Percentiles rank a stretch among this genome's conserved stretches.
These are phyloP conservation scores for Hymenoscyphus infarciens DNA, from an alignment of 2,329 filamentous ascomycete genomes.

Conservation along the genomic window DNA sequence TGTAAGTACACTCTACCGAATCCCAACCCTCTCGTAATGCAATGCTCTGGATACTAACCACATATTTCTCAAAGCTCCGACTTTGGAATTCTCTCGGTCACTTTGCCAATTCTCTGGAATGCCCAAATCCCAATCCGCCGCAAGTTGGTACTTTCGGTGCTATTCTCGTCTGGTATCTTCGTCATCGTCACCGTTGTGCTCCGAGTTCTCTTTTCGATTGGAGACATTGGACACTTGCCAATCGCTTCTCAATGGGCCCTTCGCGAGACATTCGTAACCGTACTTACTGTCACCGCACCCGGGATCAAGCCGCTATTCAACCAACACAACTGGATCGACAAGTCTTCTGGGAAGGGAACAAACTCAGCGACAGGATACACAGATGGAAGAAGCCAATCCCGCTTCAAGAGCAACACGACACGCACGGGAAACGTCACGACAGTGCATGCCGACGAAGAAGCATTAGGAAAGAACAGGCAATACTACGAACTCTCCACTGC, in stretches of 20 bases:
- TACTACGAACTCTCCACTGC: conserved; percentile 2
- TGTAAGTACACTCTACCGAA: not conserved
- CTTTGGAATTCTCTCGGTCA: conserved; percentile 8
- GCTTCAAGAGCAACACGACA: not conserved
- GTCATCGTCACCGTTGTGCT: conserved; percentile 8
- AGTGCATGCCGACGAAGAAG: not conserved
- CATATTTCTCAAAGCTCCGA: not conserved
- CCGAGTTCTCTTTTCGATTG: conserved; percentile 3
- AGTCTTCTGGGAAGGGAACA: not conserved
- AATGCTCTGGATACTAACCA: not conserved
- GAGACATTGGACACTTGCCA: not conserved
- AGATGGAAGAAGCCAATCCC: not conserved
- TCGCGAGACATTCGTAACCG: conserved; percentile 9
- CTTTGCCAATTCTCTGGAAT: conserved; percentile 7
- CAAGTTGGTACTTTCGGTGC: conserved; percentile 4
- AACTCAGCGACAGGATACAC: not conserved
- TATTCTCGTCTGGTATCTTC: conserved; percentile 10
- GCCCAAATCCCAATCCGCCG: conserved; percentile 7
- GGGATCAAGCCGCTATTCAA: conserved; percentile 10
- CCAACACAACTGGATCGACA: conserved; percentile 1
- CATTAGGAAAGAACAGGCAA: not conserved
- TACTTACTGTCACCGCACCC: conserved; percentile 5
- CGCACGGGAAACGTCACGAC: not conserved
- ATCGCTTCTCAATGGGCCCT: conserved; percentile 2
- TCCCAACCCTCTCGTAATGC: no score